Conservation (phyloP, 2,329 filamentous ascomycete species). For the Trichoderma asperellum region DNA sequence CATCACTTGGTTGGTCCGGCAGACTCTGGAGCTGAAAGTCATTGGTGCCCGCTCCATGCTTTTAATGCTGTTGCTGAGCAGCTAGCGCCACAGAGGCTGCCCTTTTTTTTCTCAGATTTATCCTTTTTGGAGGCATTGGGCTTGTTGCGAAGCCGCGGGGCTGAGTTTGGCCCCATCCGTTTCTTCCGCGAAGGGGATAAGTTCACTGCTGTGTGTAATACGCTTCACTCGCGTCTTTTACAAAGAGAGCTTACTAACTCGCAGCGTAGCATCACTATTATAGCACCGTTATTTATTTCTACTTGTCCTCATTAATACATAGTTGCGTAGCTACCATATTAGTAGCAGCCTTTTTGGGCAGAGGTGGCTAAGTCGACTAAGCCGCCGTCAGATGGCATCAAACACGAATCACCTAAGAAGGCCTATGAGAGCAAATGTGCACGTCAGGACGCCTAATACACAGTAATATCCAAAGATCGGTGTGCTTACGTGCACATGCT, state of each 20-base stretch:
- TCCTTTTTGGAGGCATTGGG: not conserved
- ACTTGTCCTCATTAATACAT: too few species aligned
- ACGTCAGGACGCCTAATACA: not conserved
- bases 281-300: not conserved
- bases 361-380: not conserved
- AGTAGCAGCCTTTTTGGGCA: not conserved
- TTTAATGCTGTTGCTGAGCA: slow-evolving; percentile 1
- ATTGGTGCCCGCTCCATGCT: slow-evolving; percentile 21
- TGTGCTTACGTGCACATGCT: not conserved
- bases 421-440: not conserved
- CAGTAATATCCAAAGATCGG: not conserved
- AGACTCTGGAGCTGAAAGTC: slow-evolving; percentile 1
- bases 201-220: not conserved
- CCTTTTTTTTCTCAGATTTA: not conserved
- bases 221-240: not conserved
- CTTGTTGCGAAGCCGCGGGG: not conserved
- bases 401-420: not conserved
- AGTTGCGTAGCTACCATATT: not conserved
- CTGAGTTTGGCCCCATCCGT: not conserved
- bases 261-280: not conserved
- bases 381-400: not conserved
- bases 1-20: slow-evolving; percentile 7
- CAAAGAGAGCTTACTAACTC: not conserved
- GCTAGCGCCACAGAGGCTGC: slow-evolving; percentile 12
- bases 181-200: slow-evolving; percentile 1